phyloP scores from a whole-genome alignment of 75 land plant genomes.

The Pinus tabuliformis region DNA sequence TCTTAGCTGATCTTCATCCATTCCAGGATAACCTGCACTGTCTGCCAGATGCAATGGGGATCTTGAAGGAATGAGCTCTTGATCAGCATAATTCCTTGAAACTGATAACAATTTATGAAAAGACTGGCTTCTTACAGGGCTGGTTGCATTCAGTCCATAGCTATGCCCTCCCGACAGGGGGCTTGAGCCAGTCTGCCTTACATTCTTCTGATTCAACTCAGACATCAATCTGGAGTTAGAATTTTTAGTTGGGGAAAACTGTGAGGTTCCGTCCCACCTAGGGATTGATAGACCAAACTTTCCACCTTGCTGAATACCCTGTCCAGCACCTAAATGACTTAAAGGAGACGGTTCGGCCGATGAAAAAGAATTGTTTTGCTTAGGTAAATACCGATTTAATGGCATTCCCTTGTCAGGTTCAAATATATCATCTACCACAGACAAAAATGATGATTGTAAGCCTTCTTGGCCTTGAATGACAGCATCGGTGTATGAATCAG shows the following conservation, averaged over 20 bases:
- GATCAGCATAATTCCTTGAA: conserved; percentile 56
- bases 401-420: conserved; percentile 45
- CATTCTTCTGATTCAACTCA: conserved; percentile 28
- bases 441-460: conserved; percentile 48
- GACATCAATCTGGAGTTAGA: conserved; percentile 12
- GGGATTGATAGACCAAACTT: conserved; percentile 33
- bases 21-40: conserved; percentile 22
- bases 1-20: conserved; percentile 73
- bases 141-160: conserved; percentile 2
- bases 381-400: conserved; percentile 4
- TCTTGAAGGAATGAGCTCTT: conserved; percentile 54
- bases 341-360: conserved; percentile 24
- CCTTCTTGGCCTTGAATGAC: conserved; percentile 21
- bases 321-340: conserved; percentile 29
- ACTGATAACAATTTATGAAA: conserved; percentile 29
- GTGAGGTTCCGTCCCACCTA: conserved; percentile 34
- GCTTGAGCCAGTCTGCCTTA: conserved; percentile 22
- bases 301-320: conserved; percentile 22
- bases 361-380: conserved; percentile 18
- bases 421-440: conserved; percentile 69
- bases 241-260: conserved; percentile 18
- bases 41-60: conserved; percentile 48
- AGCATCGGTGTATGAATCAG: conserved; percentile 32
- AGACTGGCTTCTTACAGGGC: conserved; percentile 35
- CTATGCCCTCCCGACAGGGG: conserved; percentile 7